Percentiles rank a stretch among this genome's conserved stretches.
These are phyloP conservation scores for Colletotrichum horii DNA, from an alignment of 2,329 filamentous ascomycete genomes.

Conservation along the genomic window DNA sequence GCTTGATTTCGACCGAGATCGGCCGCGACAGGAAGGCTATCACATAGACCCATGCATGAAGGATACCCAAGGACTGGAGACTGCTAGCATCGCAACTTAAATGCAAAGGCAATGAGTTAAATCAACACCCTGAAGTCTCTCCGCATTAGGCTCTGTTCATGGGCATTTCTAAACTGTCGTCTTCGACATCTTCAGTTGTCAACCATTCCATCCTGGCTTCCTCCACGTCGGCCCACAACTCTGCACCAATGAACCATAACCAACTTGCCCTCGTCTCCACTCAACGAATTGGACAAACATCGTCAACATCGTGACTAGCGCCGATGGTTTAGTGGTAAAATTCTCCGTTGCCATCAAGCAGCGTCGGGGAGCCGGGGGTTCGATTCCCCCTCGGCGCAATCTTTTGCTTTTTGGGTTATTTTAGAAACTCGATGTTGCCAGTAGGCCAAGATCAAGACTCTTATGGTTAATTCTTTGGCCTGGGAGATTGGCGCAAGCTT, in stretches of 20 bases:
- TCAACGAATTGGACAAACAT: neutral
- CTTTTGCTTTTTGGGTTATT: neutral
- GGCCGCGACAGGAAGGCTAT: neutral
- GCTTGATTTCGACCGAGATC: neutral
- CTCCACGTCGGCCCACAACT: neutral
- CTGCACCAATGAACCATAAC: neutral
- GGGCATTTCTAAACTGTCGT: neutral
- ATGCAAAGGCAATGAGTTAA: neutral
- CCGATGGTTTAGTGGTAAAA: constrained; percentile 21
- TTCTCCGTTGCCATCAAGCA: constrained; percentile 14
- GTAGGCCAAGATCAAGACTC: neutral
- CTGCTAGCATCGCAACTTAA: neutral
- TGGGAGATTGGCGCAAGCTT: neutral
- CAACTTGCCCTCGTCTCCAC: too few relatives aligned
- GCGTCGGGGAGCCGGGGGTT: constrained; percentile 17
- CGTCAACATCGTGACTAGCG: neutral
- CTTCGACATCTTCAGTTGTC: neutral
- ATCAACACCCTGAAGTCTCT: neutral
- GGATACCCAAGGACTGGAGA: neutral
- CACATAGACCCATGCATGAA: neutral
- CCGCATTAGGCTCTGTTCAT: neutral
- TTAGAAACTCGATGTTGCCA: neutral
- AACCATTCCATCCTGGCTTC: neutral
- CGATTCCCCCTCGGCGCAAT: constrained; percentile 11
- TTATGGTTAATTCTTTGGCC: neutral